Percentiles rank a stretch among this genome's conserved stretches.
Conservation (phyloP, 169 alveolate genomes). For the Plasmodium billcollinsi region DNA sequence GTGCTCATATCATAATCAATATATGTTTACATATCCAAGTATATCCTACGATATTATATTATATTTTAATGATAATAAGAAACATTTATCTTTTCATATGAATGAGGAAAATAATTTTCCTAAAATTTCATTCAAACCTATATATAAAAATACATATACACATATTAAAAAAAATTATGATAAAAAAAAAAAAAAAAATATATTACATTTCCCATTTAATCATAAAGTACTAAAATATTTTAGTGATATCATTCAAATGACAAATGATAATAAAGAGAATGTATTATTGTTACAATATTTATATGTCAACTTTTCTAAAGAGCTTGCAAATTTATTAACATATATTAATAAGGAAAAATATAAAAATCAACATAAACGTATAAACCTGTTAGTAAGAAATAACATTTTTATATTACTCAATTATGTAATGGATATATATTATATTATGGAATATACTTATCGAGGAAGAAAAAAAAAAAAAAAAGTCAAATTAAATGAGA, state of each 20-base stretch:
- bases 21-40: conserved; percentile 28
- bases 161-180: background rate
- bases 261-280: conserved; percentile 1
- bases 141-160: background rate
- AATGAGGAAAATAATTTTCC: background rate
- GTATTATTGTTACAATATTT: conserved; percentile 1
- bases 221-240: conserved; percentile 53
- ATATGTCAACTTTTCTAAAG: conserved; percentile 27
- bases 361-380: background rate
- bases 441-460: conserved; percentile 16
- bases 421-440: conserved; percentile 55
- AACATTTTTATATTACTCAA: conserved; percentile 35
- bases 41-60: conserved; percentile 23
- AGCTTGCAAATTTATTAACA: conserved; percentile 8
- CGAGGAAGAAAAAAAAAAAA: no score
- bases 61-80: conserved; percentile 11
- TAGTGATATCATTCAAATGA: conserved; percentile 18
- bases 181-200: conserved; percentile 5
- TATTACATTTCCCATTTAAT: conserved; percentile 61
- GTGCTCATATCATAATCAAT: conserved; percentile 40
- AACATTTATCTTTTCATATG: no score
- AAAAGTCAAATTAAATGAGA: background rate
- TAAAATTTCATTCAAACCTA: conserved; percentile 19
- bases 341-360: conserved; percentile 20
- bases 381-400: background rate